These are phyloP conservation scores for Colletotrichum zoysiae DNA, from an alignment of 2,329 filamentous ascomycete species.

Conservation along the genomic window DNA sequence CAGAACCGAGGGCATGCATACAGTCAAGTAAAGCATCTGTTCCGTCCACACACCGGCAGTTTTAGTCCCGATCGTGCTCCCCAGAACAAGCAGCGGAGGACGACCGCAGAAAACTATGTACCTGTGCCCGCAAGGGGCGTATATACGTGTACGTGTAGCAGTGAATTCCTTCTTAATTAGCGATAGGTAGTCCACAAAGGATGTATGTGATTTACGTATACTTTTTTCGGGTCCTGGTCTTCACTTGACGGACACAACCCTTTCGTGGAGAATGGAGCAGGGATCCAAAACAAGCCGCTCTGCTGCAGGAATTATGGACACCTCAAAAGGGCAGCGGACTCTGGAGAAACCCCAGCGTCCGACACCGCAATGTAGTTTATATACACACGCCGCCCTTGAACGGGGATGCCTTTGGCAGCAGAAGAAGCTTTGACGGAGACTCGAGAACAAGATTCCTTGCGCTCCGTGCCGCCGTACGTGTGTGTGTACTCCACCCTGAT, in stretches of 20 bases:
- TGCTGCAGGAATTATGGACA: conserved; percentile 19
- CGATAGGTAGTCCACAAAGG: neutral
- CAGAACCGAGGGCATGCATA: neutral
- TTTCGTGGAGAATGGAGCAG: conserved; percentile 15
- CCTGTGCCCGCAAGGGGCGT: neutral
- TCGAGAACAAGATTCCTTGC: neutral
- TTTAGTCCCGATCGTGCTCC: neutral
- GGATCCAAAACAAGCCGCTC: conserved; percentile 1
- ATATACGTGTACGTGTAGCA: neutral
- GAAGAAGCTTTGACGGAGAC: neutral
- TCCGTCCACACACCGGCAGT: neutral
- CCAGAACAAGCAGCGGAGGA: conserved; percentile 15
- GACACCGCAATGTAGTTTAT: neutral
- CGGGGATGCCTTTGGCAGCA: conserved; percentile 4
- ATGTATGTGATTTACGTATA: neutral
- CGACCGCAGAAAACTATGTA: neutral
- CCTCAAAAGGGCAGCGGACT: neutral
- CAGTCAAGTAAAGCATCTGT: conserved; percentile 6
- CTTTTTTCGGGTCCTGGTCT: neutral
- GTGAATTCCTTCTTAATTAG: neutral
- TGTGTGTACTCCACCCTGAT: neutral
- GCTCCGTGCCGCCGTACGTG: conserved; percentile 4
- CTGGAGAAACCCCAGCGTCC: conserved; percentile 9
- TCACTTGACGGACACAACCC: neutral
- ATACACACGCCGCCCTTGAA: neutral